A percentile compares a stretch with the other conserved stretches of the same genome.
phyloP scores from a whole-genome alignment of 306 rosid genomes.

The Albizia julibrissin region DNA sequence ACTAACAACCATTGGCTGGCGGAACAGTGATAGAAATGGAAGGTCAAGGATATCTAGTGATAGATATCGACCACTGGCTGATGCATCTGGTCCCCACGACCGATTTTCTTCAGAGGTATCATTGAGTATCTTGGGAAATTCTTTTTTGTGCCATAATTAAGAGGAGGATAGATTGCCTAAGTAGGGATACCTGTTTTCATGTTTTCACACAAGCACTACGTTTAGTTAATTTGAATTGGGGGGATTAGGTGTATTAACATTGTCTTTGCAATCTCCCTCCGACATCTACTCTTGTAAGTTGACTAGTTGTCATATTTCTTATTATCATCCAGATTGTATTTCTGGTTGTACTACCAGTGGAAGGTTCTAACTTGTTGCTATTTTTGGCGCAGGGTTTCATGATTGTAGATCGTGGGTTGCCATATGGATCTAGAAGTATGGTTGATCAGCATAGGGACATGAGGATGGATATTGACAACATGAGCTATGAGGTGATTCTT shows the following conservation, averaged over 20 bases:
- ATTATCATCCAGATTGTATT: conserved; percentile 1
- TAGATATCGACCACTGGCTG: conserved; percentile 37
- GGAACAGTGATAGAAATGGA: conserved; percentile 46
- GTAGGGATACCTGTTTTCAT: conserved; percentile 6
- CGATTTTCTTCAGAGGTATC: conserved; percentile 51
- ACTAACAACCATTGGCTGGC: conserved; percentile 45
- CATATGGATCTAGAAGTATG: conserved; percentile 65
- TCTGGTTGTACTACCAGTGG: conserved; percentile 1
- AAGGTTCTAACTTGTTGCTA: conserved; percentile 1
- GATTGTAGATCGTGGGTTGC: conserved; percentile 63
- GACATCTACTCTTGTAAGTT: not conserved
- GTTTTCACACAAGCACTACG: not conserved
- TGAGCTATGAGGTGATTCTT: conserved; percentile 77
- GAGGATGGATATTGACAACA: conserved; percentile 83
- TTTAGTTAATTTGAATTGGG: not conserved
- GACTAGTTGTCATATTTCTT: not conserved
- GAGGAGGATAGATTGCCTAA: conserved; percentile 1
- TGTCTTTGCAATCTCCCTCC: not conserved
- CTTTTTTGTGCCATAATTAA: conserved; percentile 21
- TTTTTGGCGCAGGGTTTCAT: conserved; percentile 63
- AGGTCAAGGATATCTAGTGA: conserved; percentile 50
- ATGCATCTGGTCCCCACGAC: conserved; percentile 33
- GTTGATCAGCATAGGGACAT: conserved; percentile 80
- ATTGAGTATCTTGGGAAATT: not conserved
- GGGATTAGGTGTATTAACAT: not conserved